phyloP scores from a whole-genome alignment of 1,139 yeast species.

The Arxiozyma slooffiae region DNA sequence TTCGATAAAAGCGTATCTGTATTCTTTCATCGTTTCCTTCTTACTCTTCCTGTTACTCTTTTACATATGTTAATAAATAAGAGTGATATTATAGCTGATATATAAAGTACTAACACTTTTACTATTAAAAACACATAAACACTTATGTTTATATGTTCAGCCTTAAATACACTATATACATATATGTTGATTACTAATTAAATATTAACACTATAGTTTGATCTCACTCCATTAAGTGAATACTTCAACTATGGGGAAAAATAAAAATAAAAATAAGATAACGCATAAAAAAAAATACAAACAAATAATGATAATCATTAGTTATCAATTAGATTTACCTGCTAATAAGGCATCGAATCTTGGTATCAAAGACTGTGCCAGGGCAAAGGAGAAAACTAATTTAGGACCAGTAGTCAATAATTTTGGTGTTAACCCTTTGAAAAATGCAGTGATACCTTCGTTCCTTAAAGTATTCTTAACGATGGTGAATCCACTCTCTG shows the following conservation, averaged over 20 bases:
- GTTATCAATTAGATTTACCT: conserved; percentile 3
- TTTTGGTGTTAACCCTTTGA: conserved; percentile 95
- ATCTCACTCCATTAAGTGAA: not conserved
- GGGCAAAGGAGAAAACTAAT: conserved; percentile 89
- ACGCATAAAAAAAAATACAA: not conserved
- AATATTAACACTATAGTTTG: not conserved
- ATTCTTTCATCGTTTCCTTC: not conserved
- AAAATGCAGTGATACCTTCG: conserved; percentile 84
- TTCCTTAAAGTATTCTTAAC: conserved; percentile 85
- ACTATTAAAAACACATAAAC: too few species aligned
- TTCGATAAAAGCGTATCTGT: not conserved
- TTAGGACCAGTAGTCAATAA: conserved; percentile 96
- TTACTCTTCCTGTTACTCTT: not conserved
- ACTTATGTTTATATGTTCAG: not conserved
- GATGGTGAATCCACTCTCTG: conserved; percentile 87
- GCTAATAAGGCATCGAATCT: conserved; percentile 67
- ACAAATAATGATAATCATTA: not conserved
- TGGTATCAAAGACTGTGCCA: conserved; percentile 94
- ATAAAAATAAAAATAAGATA: not conserved
- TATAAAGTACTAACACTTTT: not conserved
- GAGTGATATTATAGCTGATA: too few species aligned
- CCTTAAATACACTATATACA: not conserved
- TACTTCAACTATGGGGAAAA: too few species aligned
- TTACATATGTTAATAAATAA: not conserved
- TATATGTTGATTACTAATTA: not conserved